A percentile compares a stretch with the other conserved stretches of the same genome.
Conservation (phyloP, 2,329 filamentous ascomycete genomes). For the Colletotrichum eremochloae region DNA sequence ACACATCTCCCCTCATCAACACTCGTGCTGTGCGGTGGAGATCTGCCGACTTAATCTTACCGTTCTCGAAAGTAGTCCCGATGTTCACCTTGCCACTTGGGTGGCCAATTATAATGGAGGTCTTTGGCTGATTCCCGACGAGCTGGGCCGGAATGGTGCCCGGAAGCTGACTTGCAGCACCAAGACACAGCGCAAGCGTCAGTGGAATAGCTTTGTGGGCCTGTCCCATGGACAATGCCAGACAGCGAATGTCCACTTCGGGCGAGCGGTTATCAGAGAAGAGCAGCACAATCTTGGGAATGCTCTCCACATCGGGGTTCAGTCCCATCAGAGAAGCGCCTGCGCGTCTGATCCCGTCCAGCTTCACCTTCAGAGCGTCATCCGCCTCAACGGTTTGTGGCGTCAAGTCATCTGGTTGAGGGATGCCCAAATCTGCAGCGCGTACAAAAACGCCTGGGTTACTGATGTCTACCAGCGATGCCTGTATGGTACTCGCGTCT, state of each 20-base stretch:
- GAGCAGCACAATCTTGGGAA: conserved; percentile 62
- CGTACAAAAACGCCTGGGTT: conserved; percentile 59
- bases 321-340: conserved; percentile 57
- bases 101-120: conserved; percentile 59
- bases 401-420: conserved; percentile 39
- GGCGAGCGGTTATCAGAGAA: conserved; percentile 48
- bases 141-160: conserved; percentile 58
- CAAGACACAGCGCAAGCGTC: conserved; percentile 57
- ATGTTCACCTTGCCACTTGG: conserved; percentile 63
- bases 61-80: conserved; percentile 56
- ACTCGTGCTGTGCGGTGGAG: conserved; percentile 62
- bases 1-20: conserved; percentile 64
- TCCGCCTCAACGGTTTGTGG: conserved; percentile 51
- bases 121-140: conserved; percentile 43
- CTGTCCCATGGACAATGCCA: conserved; percentile 62
- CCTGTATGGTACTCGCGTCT: conserved; percentile 48
- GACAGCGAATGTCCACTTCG: conserved; percentile 57
- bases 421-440: conserved; percentile 49
- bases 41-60: conserved; percentile 58
- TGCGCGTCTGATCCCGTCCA: conserved; percentile 54
- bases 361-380: conserved; percentile 46
- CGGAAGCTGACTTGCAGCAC: conserved; percentile 54
- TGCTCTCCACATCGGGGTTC: conserved; percentile 52
- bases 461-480: conserved; percentile 56
- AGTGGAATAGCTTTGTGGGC: conserved; percentile 59